These are phyloP conservation scores for Coemansia aciculifera DNA, from an alignment of 192 early-diverging fungal species.

Conservation along the genomic window DNA sequence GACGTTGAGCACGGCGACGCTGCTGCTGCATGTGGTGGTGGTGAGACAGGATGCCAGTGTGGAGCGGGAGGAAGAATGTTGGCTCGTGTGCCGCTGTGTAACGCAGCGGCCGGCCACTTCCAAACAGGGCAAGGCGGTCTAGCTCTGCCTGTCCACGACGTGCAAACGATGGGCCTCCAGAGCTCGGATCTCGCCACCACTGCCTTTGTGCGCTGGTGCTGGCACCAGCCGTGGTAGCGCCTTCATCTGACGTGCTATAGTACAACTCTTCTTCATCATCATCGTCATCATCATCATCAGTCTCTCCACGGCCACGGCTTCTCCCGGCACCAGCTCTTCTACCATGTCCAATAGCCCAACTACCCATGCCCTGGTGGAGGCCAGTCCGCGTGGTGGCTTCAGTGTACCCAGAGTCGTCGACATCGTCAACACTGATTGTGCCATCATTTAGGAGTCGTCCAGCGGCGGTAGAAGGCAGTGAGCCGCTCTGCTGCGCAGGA, in stretches of 20 bases:
- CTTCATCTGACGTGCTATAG: neutral
- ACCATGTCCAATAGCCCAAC: neutral
- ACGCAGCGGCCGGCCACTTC: neutral
- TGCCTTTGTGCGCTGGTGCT: neutral
- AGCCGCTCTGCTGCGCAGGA: neutral
- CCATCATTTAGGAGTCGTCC: constrained; percentile 21
- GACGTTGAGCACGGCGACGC: constrained; percentile 1
- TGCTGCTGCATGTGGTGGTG: constrained; percentile 19
- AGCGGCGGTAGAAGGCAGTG: neutral
- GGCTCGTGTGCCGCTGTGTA: constrained; percentile 9
- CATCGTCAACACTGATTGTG: constrained; percentile 43
- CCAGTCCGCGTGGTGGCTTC: neutral
- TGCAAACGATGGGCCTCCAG: neutral
- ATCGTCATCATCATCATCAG: constrained; percentile 3
- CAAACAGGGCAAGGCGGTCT: neutral
- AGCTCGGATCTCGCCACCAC: neutral
- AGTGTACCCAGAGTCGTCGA: constrained; percentile 26
- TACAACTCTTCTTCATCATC: neutral
- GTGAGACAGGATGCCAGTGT: constrained; percentile 25
- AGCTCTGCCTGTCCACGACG: neutral
- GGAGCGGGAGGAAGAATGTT: constrained; percentile 26
- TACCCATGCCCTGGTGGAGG: neutral
- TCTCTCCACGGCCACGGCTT: neutral
- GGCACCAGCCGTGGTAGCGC: neutral
- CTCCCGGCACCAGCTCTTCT: neutral